These are phyloP conservation scores for Hemileia vastatrix DNA, from an alignment of 1,284 basidiomycete genomes.

Conservation along the genomic window DNA sequence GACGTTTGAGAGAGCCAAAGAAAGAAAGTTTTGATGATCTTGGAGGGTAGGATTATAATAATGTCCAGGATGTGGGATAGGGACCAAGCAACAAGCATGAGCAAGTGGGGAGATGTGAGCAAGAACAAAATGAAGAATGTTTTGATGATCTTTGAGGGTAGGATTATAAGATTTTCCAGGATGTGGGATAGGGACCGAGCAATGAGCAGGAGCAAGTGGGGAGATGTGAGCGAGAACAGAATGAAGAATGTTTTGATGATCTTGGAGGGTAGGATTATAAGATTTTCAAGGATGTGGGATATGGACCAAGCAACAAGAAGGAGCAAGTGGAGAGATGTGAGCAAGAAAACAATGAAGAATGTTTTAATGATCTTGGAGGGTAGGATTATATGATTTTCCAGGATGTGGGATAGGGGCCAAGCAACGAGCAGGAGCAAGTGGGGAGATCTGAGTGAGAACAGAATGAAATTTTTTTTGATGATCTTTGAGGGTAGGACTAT, in stretches of 20 bases:
- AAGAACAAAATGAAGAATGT: slow-evolving; percentile 1
- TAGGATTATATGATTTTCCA: slow-evolving; percentile 17
- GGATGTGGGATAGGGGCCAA: slow-evolving; percentile 16
- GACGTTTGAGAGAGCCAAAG: slow-evolving; percentile 1
- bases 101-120: background rate
- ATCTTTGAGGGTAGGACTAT: slow-evolving; percentile 13
- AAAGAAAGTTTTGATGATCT: slow-evolving; percentile 14
- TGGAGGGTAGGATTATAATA: slow-evolving; percentile 14
- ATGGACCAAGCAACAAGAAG: too few relatives aligned
- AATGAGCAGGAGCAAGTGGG: slow-evolving; percentile 1
- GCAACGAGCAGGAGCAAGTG: too few relatives aligned
- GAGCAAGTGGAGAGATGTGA: too few relatives aligned
- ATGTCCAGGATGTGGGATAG: slow-evolving; percentile 16
- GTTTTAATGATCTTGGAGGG: slow-evolving; percentile 11
- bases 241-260: slow-evolving; percentile 13
- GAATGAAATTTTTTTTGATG: slow-evolving; percentile 8
- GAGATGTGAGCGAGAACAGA: background rate
- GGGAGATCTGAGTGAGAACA: too few relatives aligned
- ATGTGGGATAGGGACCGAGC: slow-evolving; percentile 12
- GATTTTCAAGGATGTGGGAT: slow-evolving; percentile 14
- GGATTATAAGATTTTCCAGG: slow-evolving; percentile 20
- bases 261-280: slow-evolving; percentile 14
- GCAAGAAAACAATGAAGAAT: slow-evolving; percentile 4
- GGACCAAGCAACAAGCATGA: slow-evolving; percentile 2
- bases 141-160: slow-evolving; percentile 12